A percentile compares a stretch with the other conserved stretches of the same genome.
These are phyloP conservation scores for Cyclotella sp. DNA, from an alignment of 108 stramenopile genomes.

Conservation along the genomic window DNA sequence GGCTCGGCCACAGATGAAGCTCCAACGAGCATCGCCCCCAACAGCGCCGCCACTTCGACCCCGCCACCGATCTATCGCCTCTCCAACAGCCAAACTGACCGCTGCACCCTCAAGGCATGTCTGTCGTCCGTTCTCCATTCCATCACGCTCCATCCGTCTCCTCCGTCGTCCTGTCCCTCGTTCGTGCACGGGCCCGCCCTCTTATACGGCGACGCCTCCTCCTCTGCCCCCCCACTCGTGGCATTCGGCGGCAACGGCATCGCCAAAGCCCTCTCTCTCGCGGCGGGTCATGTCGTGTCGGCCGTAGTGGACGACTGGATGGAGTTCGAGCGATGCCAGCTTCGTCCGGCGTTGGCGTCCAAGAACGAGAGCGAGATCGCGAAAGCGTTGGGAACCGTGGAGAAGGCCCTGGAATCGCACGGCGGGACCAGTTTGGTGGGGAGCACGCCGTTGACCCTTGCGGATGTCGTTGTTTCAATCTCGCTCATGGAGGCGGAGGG, in stretches of 20 bases:
- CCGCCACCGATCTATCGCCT: conserved; percentile 30
- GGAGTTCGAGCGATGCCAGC: conserved; percentile 72
- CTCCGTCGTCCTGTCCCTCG: conserved; percentile 23
- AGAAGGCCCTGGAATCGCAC: conserved; percentile 21
- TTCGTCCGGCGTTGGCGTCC: conserved; percentile 47
- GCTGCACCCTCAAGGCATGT: conserved; percentile 73
- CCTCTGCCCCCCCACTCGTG: conserved; percentile 46
- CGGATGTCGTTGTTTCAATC: conserved; percentile 74
- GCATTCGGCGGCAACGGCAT: conserved; percentile 87
- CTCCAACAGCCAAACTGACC: conserved; percentile 39
- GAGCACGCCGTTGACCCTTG: conserved; percentile 44
- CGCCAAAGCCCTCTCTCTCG: conserved; percentile 62
- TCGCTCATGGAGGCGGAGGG: conserved; percentile 43
- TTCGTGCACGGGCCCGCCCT: conserved; percentile 56
- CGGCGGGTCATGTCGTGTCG: neutral
- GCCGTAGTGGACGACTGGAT: conserved; percentile 78
- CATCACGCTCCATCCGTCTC: conserved; percentile 51
- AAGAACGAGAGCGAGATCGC: conserved; percentile 25
- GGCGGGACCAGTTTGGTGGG: conserved; percentile 46
- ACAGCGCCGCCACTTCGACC: conserved; percentile 4
- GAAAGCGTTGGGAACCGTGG: conserved; percentile 17
- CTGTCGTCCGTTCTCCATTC: conserved; percentile 64
- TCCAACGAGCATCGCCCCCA: conserved; percentile 17
- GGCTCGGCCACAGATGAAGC: conserved; percentile 29
- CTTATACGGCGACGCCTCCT: conserved; percentile 46